Evolutionary conservation across 768 basidiomycete species (phyloP).

Genomic region (Daedaleopsis nitida): DNA sequence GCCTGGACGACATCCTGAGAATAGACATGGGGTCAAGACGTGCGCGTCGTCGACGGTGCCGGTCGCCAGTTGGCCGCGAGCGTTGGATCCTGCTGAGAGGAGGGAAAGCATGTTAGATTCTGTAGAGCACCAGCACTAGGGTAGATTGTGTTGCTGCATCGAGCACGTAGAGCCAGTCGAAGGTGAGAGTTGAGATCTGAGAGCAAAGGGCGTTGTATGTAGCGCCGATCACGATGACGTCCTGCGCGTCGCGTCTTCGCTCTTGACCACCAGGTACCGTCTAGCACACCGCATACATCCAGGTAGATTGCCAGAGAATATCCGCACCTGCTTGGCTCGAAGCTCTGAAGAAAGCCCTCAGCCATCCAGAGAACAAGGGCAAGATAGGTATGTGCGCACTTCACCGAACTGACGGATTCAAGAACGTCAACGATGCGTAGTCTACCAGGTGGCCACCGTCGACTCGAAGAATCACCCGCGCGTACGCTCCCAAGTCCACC

Average conservation of each 20-base stretch:
- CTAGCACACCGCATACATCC: not conserved
- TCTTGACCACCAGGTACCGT: not conserved
- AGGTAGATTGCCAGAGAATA: constrained; percentile 6
- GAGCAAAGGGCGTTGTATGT: too few relatives aligned
- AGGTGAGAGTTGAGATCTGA: too few relatives aligned
- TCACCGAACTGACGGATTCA: too few relatives aligned
- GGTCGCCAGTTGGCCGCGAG: constrained; percentile 48
- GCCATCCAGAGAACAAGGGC: constrained; percentile 26
- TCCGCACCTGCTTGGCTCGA: constrained; percentile 30
- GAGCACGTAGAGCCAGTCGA: too few relatives aligned
- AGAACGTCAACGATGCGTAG: too few relatives aligned
- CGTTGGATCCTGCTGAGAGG: constrained; percentile 50
- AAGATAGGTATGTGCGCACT: too few relatives aligned
- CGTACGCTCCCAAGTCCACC: constrained; percentile 68
- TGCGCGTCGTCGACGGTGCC: constrained; percentile 42
- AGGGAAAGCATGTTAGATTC: constrained; percentile 26
- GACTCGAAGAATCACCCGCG: constrained; percentile 49
- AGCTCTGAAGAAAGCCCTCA: constrained; percentile 27
- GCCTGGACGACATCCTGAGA: constrained; percentile 26
- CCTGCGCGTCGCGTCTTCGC: not conserved
- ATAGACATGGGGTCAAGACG: constrained; percentile 40
- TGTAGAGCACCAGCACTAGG: too few relatives aligned
- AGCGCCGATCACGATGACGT: too few relatives aligned
- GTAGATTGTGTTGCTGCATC: too few relatives aligned
- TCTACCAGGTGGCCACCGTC: constrained; percentile 61